Evolutionary conservation across 768 basidiomycete genomes (phyloP).

Genomic region (Royoungia palumana): DNA sequence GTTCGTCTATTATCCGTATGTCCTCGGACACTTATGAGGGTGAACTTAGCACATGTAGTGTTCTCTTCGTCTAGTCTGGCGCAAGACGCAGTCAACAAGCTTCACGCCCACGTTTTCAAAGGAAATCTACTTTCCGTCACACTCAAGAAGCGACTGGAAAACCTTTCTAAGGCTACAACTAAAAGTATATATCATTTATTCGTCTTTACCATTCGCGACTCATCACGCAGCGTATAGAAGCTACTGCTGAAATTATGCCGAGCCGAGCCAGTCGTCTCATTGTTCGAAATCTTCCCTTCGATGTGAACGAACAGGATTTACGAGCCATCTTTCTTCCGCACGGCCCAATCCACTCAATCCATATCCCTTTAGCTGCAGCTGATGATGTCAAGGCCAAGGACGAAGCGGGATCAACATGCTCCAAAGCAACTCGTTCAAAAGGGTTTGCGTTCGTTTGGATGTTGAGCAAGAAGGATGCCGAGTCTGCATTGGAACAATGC

Average conservation of each 20-base stretch:
- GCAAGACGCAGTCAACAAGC: constrained; percentile 65
- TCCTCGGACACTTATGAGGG: background rate
- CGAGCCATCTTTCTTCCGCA: constrained; percentile 82
- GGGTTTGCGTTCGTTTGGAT: constrained; percentile 98
- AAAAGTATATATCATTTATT: constrained; percentile 21
- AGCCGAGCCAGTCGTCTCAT: constrained; percentile 81
- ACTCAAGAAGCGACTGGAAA: constrained; percentile 82
- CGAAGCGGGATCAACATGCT: constrained; percentile 18
- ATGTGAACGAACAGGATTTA: constrained; percentile 81
- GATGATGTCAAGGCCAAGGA: constrained; percentile 27
- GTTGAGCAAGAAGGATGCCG: constrained; percentile 79
- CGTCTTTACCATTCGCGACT: background rate
- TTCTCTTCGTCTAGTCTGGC: constrained; percentile 70
- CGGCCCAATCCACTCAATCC: constrained; percentile 83
- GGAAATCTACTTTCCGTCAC: constrained; percentile 81
- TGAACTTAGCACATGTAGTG: constrained; percentile 60
- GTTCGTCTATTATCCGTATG: background rate
- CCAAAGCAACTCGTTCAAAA: constrained; percentile 42
- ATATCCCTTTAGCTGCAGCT: constrained; percentile 56
- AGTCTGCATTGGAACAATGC: constrained; percentile 72
- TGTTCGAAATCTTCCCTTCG: constrained; percentile 84
- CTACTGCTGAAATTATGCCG: constrained; percentile 44
- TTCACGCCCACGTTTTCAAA: constrained; percentile 93
- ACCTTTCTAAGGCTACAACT: constrained; percentile 46
- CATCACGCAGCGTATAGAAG: constrained; percentile 13